Evolutionary conservation across 148 eudicot genomes (phyloP), one percentile per base, ranked within the genome.

Genomic region (Rhododendron vialii): DNA sequence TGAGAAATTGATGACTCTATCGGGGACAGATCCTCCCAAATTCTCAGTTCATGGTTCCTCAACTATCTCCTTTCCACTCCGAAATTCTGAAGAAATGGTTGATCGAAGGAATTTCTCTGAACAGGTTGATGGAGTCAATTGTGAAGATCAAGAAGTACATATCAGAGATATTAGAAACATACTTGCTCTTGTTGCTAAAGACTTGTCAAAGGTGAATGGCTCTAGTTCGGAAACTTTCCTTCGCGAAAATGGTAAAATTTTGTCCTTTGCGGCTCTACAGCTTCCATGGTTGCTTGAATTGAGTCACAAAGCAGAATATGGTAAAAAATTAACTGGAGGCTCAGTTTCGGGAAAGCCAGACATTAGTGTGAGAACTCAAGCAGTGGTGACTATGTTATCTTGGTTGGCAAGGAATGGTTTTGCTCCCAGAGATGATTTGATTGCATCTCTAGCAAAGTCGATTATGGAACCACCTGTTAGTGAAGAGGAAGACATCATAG

Each of bases 241-340:
- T 50, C 87, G 63, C 57, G 98, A 94, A 59, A 93, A 94, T 86
- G 89, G 91, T 65, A 98, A 98, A 88, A 77, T 93, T 59, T 67
- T 87, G 77, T 91, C 98, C 73, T 95, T 95, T 91, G 96, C 95
- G 81, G 91, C 91, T 88, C 87, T 91, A 86, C 91, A 89, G 85
- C 98, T 98, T 89, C 99, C 98, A 85, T 98, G 99, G 99, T 90
- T 98, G 90, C 90, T 93, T 82, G 92, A 94, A 83, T 88, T 95
- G 88, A 88, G 92, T 90, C 87, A 81, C 79, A 91, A 88, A 81
- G 86, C 89, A 83, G 95, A 93, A 87, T 80, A 81, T 88, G 95
- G 88, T 59, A 91, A 95, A 87, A 92, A 91, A 48, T 87, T 89
- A 82, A 85, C 79, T 89, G 89, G 89, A 59, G 81, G 81, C 84